These are phyloP conservation scores for Phialophora macrospora DNA, from an alignment of 2,329 filamentous ascomycete species.

Conservation along the genomic window DNA sequence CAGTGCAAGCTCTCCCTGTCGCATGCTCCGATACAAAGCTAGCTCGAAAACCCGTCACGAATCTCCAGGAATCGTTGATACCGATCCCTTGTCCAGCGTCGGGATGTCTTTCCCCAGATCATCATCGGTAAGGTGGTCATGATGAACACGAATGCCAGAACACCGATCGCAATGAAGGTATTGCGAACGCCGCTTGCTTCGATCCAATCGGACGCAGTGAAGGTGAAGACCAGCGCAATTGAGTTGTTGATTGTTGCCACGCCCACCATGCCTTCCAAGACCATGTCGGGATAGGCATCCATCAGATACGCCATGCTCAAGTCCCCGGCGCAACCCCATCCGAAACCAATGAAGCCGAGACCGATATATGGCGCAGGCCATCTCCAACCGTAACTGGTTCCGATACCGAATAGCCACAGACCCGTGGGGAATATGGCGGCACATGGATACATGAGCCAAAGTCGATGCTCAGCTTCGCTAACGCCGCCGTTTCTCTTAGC, in stretches of 20 bases:
- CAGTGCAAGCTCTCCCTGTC: background rate
- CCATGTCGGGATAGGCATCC: conserved; percentile 62
- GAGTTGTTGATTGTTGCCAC: conserved; percentile 64
- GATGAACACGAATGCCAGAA: conserved; percentile 58
- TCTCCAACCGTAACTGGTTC: conserved; percentile 56
- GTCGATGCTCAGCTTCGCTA: conserved; percentile 61
- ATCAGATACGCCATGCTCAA: conserved; percentile 61
- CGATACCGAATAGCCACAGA: conserved; percentile 60
- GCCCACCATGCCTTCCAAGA: conserved; percentile 64
- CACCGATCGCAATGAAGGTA: conserved; percentile 59
- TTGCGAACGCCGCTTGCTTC: conserved; percentile 52
- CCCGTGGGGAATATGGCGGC: conserved; percentile 57
- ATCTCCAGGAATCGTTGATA: conserved; percentile 57
- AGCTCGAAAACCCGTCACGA: conserved; percentile 48
- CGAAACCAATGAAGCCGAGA: conserved; percentile 63
- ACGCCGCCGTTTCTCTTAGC: conserved; percentile 59
- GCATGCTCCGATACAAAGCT: background rate
- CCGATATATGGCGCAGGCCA: conserved; percentile 62
- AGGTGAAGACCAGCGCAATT: conserved; percentile 61
- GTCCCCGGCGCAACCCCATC: conserved; percentile 64
- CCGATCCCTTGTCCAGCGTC: conserved; percentile 54
- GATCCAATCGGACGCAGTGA: conserved; percentile 57
- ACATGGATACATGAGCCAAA: conserved; percentile 59
- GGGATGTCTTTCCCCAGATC: conserved; percentile 57
- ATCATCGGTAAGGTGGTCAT: conserved; percentile 61